A percentile compares a stretch with the other conserved stretches of the same genome.
These are phyloP conservation scores for Cryptococcus jaspeensis DNA, from an alignment of 1,284 basidiomycete species.

Conservation along the genomic window DNA sequence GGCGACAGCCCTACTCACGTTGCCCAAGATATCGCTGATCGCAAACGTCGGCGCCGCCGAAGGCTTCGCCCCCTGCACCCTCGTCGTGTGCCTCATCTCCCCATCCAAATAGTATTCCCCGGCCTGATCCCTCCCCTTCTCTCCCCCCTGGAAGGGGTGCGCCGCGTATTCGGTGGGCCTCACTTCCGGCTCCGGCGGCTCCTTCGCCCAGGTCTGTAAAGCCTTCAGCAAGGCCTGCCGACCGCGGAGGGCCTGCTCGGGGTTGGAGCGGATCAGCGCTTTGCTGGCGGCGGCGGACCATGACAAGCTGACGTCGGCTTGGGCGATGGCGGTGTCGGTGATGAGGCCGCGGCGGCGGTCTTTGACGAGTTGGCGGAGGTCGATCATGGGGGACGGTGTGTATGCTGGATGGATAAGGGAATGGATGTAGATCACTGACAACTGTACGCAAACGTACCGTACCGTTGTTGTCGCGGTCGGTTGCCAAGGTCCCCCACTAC, in stretches of 20 bases:
- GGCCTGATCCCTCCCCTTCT: slow-evolving; percentile 39
- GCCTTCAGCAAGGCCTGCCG: not conserved
- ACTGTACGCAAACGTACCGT: no score
- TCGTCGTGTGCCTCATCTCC: slow-evolving; percentile 42
- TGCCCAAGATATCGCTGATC: no score
- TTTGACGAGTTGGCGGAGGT: not conserved
- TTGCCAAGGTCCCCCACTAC: no score
- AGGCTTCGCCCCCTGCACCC: no score
- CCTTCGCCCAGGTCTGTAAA: not conserved
- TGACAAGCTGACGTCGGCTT: not conserved
- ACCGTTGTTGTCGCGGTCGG: no score
- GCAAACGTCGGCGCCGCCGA: not conserved
- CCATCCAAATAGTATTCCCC: slow-evolving; percentile 46
- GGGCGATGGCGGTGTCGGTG: not conserved
- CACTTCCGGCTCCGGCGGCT: not conserved
- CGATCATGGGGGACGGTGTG: no score
- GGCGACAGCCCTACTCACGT: no score
- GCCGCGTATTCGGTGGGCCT: not conserved
- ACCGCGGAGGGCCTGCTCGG: not conserved
- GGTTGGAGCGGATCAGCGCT: no score
- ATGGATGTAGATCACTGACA: no score
- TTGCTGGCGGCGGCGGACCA: not conserved
- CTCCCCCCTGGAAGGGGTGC: not conserved
- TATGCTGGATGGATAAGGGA: no score
- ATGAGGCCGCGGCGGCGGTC: not conserved